Evolutionary conservation across 805 yeast species (phyloP).

Genomic region (Candida insectorum): DNA sequence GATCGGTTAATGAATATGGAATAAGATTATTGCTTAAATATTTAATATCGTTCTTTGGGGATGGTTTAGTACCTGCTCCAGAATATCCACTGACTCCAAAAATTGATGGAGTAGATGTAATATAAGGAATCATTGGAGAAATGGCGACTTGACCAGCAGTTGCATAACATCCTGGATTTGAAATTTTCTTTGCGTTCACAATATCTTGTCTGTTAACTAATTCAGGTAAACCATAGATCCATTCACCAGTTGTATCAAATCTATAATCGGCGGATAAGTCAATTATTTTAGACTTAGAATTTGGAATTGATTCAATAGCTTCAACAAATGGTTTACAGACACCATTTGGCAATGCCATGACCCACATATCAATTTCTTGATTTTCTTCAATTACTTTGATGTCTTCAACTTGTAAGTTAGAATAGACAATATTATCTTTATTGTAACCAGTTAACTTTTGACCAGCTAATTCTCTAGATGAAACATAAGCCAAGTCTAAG

Average conservation of each 20-base stretch:
- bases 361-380: constrained; percentile 90
- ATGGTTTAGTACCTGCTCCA: constrained; percentile 99
- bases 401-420: constrained; percentile 85
- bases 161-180: constrained; percentile 99
- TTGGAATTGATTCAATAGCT: constrained; percentile 65
- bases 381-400: constrained; percentile 72
- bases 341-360: constrained; percentile 98
- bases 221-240: constrained; percentile 97
- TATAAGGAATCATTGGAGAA: constrained; percentile 73
- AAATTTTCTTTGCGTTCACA: constrained; percentile 70
- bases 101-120: constrained; percentile 72
- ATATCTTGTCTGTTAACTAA: constrained; percentile 66
- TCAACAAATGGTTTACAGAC: constrained; percentile 88
- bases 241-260: constrained; percentile 81
- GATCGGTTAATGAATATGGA: constrained; percentile 95
- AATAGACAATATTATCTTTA: constrained; percentile 75
- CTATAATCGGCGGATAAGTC: constrained; percentile 96
- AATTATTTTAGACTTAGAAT: constrained; percentile 73
- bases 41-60: constrained; percentile 86
- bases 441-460: constrained; percentile 83
- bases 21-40: constrained; percentile 77
- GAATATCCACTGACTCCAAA: constrained; percentile 98
- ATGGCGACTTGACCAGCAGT: constrained; percentile 92
- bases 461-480: constrained; percentile 92
- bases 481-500: constrained; percentile 86